Evolutionary conservation across 192 early-diverging fungal genomes (phyloP).

Genomic region (Backusella macrospora): DNA sequence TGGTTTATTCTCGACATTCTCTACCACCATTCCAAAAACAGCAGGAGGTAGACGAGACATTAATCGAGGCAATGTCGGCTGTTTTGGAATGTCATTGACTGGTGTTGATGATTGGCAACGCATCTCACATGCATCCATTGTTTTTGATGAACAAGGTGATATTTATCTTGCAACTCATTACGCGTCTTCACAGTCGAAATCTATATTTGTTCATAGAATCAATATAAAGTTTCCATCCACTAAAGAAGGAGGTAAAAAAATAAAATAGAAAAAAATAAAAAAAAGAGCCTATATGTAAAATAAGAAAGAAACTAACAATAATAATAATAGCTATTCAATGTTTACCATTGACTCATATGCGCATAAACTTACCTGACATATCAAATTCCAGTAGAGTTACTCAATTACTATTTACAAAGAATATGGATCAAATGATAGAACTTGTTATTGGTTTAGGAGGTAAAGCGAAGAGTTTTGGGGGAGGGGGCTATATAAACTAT

Average conservation of each 20-base stretch:
- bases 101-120: slow-evolving; percentile 36
- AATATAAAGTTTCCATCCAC: slow-evolving; percentile 30
- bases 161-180: slow-evolving; percentile 38
- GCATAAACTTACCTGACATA: neutral
- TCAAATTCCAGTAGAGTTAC: slow-evolving; percentile 16
- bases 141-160: slow-evolving; percentile 25
- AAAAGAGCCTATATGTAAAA: neutral
- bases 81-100: slow-evolving; percentile 28
- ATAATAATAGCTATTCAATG: slow-evolving; percentile 15
- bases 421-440: neutral
- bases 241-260: slow-evolving; percentile 23
- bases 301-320: no score
- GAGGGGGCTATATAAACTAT: neutral
- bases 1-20: slow-evolving; percentile 34
- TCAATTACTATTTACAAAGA: slow-evolving; percentile 17
- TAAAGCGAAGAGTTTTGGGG: neutral
- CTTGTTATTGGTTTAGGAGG: slow-evolving; percentile 13
- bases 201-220: slow-evolving; percentile 30
- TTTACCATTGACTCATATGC: neutral
- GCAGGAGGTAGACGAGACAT: slow-evolving; percentile 18
- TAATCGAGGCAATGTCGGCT: slow-evolving; percentile 19
- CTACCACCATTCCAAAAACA: slow-evolving; percentile 33
- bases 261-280: neutral
- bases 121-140: slow-evolving; percentile 40
- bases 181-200: slow-evolving; percentile 31